Evolutionary conservation across 306 rosid genomes (phyloP).

Genomic region (Delonix regia): DNA sequence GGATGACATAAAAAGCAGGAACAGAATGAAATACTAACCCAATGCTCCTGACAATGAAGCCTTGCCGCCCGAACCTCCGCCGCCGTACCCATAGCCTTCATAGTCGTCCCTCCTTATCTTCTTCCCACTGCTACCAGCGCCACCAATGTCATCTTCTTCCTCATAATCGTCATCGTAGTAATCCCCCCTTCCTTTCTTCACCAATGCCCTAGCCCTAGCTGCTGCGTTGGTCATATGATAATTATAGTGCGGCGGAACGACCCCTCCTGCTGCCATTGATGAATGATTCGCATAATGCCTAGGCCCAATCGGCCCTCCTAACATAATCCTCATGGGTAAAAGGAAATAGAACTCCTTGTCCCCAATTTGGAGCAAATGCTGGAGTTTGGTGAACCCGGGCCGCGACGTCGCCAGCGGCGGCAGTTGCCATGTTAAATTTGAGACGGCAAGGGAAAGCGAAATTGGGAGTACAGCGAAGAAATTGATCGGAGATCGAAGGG

Average conservation of each 20-base stretch:
- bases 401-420: constrained; percentile 76
- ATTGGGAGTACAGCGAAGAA: background rate
- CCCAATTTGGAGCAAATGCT: constrained; percentile 94
- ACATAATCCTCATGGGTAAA: constrained; percentile 76
- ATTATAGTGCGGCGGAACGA: constrained; percentile 48
- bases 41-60: constrained; percentile 54
- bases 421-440: constrained; percentile 41
- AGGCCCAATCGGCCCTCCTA: constrained; percentile 58
- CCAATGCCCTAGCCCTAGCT: constrained; percentile 42
- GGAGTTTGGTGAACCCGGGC: constrained; percentile 99
- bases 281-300: constrained; percentile 59
- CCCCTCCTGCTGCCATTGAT: constrained; percentile 18
- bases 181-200: constrained; percentile 77
- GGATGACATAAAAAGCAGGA: constrained; percentile 1
- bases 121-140: constrained; percentile 67
- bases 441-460: background rate
- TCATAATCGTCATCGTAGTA: constrained; percentile 79
- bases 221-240: constrained; percentile 51
- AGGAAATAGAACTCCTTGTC: constrained; percentile 94
- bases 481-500: background rate
- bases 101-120: constrained; percentile 74
- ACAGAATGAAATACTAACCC: constrained; percentile 54
- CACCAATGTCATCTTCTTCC: constrained; percentile 69
- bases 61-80: constrained; percentile 71
- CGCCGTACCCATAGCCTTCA: constrained; percentile 65